Evolutionary conservation across 768 basidiomycete genomes (phyloP), one percentile per base, ranked within the genome.

Genomic region (Daedalea quercina): DNA sequence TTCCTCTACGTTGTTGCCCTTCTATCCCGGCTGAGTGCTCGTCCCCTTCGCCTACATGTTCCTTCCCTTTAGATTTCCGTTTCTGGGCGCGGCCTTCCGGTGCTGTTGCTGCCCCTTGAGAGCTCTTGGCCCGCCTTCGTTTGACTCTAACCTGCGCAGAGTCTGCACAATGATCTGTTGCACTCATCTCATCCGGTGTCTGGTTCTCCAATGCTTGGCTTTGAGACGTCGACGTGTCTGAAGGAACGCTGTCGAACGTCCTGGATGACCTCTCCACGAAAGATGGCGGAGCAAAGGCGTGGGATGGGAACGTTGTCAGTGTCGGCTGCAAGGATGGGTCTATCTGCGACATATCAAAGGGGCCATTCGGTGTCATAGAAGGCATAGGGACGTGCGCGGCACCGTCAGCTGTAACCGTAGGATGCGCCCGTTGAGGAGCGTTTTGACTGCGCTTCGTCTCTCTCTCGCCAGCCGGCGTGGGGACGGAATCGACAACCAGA

Each of bases 1-100:
- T 77, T 44, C 74, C 56, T 12, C 62, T 59, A 43, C 64, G 60
- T 49, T 61, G 62, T 13, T 60, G 59, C 22, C 45, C 52, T 42
- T 52, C 45, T 17, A 48, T 12, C 2, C 31, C 23, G 22, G 53
- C 20, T 12, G 50, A 23, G 11, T 47, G 20, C 3, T 26, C 53
- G 8, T 51, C 47, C 33, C 31, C 34, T n/a, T 23, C 24, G 2
- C 12, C 44, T n/a, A 11, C n/a, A 23, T 8, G 9, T 19, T 24
- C 12, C 4, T 31, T 11, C 28, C 19, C 8, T 6, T 22, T 15
- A 13, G 23, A 20, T 19, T 9, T 6, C 44, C 37, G 37, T 15
- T 40, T 40, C 19, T 15, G 7, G 15, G 37, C 8, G 17, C 33
- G 13, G 33, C 26, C 28, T 34, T 49, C 17, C n/a, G 25, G 25